Percentiles rank a stretch among this genome's conserved stretches.
Evolutionary conservation across 345 rosid genomes (phyloP).

Genomic region (Euclidium syriacum): DNA sequence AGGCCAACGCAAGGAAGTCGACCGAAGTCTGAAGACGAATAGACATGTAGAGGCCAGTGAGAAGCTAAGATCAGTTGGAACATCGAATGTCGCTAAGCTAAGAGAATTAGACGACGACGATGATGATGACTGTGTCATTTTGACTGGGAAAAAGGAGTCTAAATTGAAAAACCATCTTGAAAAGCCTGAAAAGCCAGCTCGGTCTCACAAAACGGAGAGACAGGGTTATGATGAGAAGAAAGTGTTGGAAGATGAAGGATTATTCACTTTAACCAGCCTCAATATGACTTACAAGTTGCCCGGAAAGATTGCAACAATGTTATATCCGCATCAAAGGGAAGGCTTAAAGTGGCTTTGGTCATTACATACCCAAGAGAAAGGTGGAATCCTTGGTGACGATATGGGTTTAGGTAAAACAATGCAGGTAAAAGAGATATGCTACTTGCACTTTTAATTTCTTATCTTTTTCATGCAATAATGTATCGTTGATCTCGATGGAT

Average conservation of each 20-base stretch:
- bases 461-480: neutral
- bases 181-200: conserved; percentile 30
- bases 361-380: conserved; percentile 79
- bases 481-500: conserved; percentile 1
- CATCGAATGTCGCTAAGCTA: conserved; percentile 32
- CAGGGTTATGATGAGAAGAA: conserved; percentile 43
- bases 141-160: conserved; percentile 32
- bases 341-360: conserved; percentile 97
- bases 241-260: conserved; percentile 36
- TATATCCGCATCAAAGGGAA: conserved; percentile 84
- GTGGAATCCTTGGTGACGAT: conserved; percentile 97
- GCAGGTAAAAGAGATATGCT: conserved; percentile 58
- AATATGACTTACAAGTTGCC: conserved; percentile 48
- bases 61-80: conserved; percentile 37
- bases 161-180: conserved; percentile 21
- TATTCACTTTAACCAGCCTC: conserved; percentile 47
- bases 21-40: conserved; percentile 25
- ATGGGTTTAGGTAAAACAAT: conserved; percentile 99
- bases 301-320: conserved; percentile 51
- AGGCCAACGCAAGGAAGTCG: conserved; percentile 22
- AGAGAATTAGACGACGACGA: conserved; percentile 34
- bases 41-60: conserved; percentile 30
- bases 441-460: neutral
- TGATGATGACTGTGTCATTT: conserved; percentile 41
- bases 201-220: conserved; percentile 17